Percentiles rank a stretch among this genome's conserved stretches.
phyloP scores from a whole-genome alignment of 169 alveolate genomes.

The Plasmodium ovale region DNA sequence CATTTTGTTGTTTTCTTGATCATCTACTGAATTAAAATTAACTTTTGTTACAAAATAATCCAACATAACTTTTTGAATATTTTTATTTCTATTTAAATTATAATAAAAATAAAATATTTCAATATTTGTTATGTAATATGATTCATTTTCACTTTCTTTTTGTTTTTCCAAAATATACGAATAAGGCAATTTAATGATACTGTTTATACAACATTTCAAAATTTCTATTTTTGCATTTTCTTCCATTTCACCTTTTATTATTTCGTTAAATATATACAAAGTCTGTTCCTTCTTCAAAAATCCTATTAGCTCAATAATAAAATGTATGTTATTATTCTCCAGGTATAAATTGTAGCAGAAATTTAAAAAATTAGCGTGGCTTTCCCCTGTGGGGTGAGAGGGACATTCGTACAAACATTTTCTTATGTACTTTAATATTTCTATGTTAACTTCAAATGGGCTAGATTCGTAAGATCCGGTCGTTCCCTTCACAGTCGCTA shows the following conservation, averaged over 20 bases:
- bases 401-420: conserved; percentile 23
- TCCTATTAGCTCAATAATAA: conserved; percentile 65
- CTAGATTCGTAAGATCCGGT: neutral
- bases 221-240: conserved; percentile 70
- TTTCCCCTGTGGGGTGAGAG: conserved; percentile 27
- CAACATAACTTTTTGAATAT: conserved; percentile 70
- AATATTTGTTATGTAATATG: conserved; percentile 68
- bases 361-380: conserved; percentile 34
- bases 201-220: conserved; percentile 48
- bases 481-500: neutral
- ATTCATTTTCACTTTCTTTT: conserved; percentile 69
- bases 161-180: conserved; percentile 42
- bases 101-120: conserved; percentile 73
- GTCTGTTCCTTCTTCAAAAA: conserved; percentile 65
- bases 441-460: conserved; percentile 59
- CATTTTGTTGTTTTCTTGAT: conserved; percentile 61
- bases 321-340: conserved; percentile 56
- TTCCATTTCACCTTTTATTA: conserved; percentile 52
- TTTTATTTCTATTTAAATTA: conserved; percentile 70
- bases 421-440: conserved; percentile 67
- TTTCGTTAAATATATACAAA: conserved; percentile 66
- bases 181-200: conserved; percentile 66
- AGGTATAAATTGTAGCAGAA: conserved; percentile 64
- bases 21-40: conserved; percentile 33
- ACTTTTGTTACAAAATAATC: conserved; percentile 76